Conservation (phyloP, 2,329 filamentous ascomycete species). For the Pseudogymnoascus sp. region DNA sequence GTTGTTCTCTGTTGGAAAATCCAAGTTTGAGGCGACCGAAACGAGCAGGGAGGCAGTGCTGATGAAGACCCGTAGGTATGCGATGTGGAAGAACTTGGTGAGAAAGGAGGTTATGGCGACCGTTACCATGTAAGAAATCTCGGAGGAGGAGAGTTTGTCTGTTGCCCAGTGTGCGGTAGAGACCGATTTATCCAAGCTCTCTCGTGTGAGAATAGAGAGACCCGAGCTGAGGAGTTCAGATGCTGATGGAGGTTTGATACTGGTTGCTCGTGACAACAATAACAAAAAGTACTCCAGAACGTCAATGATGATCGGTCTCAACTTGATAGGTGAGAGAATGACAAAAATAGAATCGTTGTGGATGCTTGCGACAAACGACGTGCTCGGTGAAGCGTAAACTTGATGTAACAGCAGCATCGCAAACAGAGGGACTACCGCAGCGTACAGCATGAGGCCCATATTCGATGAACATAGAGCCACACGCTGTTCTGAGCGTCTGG, state of each 20-base stretch:
- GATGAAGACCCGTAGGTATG: neutral
- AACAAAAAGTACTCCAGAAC: neutral
- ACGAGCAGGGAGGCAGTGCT: neutral
- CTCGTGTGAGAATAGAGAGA: neutral
- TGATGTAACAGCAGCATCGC: neutral
- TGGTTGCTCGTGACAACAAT: neutral
- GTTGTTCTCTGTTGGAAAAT: neutral
- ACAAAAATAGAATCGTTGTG: neutral
- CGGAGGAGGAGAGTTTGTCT: neutral
- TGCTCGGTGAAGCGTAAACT: neutral
- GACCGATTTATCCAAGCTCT: neutral
- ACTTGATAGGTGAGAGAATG: neutral
- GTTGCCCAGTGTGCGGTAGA: neutral
- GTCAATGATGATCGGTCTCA: neutral
- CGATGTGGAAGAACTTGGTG: neutral
- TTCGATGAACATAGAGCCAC: neutral
- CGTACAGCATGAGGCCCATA: constrained; percentile 1
- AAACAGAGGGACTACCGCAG: neutral
- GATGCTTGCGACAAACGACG: neutral
- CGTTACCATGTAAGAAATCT: neutral
- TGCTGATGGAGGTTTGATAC: neutral
- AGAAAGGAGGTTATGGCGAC: neutral
- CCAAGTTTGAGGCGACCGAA: neutral
- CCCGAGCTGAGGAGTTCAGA: neutral
- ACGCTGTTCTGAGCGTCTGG: neutral